phyloP scores from a whole-genome alignment of 2,329 filamentous ascomycete species.

The Niveomyces coronatus region DNA sequence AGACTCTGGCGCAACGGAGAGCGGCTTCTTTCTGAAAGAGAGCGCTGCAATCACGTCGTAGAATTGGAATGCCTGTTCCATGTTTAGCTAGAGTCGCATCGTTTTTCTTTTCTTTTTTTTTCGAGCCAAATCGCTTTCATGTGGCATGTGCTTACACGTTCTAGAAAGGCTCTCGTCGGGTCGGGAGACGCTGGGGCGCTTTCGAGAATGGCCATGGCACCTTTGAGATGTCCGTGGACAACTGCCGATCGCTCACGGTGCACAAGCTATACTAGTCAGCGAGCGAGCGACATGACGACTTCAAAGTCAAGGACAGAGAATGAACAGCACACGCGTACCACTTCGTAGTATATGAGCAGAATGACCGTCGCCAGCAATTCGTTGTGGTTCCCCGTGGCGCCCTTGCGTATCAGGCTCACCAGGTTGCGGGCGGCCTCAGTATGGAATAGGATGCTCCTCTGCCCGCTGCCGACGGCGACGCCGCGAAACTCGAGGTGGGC shows the following conservation, averaged over 20 bases:
- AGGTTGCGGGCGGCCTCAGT: slow-evolving; percentile 49
- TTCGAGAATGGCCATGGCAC: slow-evolving; percentile 51
- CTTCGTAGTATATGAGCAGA: slow-evolving; percentile 53
- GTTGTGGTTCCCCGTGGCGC: slow-evolving; percentile 38
- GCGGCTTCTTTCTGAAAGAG: slow-evolving; percentile 47
- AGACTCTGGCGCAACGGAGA: slow-evolving; percentile 39
- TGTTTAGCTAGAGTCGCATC: not conserved
- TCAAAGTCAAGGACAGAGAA: slow-evolving; percentile 1
- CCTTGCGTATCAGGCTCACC: slow-evolving; percentile 44
- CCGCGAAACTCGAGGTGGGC: slow-evolving; percentile 68
- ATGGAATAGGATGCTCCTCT: slow-evolving; percentile 50
- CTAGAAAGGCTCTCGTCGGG: slow-evolving; percentile 46
- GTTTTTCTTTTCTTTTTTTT: not conserved
- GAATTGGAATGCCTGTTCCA: slow-evolving; percentile 47
- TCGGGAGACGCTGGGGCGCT: slow-evolving; percentile 33
- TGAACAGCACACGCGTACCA: slow-evolving; percentile 31
- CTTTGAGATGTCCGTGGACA: slow-evolving; percentile 50
- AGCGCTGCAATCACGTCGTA: slow-evolving; percentile 56
- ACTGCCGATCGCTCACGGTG: slow-evolving; percentile 49
- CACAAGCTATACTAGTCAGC: slow-evolving; percentile 49
- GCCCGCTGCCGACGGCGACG: slow-evolving; percentile 37
- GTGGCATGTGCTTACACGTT: slow-evolving; percentile 44
- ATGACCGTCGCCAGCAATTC: slow-evolving; percentile 52
- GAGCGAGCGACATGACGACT: no score
- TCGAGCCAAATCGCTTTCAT: no score